Percentiles rank a stretch among this genome's conserved stretches.
These are phyloP conservation scores for Lasiosphaeriaceae sp. DNA, from an alignment of 495 filamentous ascomycete genomes.

Conservation along the genomic window DNA sequence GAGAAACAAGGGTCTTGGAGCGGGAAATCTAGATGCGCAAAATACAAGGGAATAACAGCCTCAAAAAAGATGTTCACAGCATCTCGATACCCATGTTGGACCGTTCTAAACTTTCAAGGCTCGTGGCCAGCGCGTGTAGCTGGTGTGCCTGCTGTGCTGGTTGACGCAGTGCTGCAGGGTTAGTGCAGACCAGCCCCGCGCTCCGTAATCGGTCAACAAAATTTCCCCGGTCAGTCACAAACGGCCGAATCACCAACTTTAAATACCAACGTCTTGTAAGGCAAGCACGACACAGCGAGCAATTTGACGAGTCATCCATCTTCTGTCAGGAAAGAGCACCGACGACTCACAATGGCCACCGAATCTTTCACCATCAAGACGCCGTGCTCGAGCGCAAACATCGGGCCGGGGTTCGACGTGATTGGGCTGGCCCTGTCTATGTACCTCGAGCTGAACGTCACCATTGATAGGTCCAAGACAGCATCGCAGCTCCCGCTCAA, in stretches of 20 bases:
- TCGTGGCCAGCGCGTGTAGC: too few relatives aligned
- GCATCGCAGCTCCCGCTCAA: conserved; percentile 65
- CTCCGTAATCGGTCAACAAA: conserved; percentile 19
- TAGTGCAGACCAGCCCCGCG: conserved; percentile 7
- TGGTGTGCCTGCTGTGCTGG: too few relatives aligned
- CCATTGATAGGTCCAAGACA: conserved; percentile 51
- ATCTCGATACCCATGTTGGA: too few relatives aligned
- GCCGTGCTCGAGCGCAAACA: conserved; percentile 93
- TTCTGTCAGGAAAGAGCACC: not conserved
- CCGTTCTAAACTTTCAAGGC: too few relatives aligned
- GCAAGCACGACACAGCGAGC: not conserved
- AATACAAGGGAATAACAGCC: too few relatives aligned
- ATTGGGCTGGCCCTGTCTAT: conserved; percentile 90
- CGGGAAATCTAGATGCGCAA: too few relatives aligned
- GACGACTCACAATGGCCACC: conserved; percentile 19
- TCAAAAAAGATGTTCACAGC: too few relatives aligned
- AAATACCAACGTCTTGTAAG: not conserved
- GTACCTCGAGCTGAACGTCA: conserved; percentile 80
- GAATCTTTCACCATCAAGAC: conserved; percentile 59
- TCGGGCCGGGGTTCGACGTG: conserved; percentile 95
- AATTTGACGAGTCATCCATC: not conserved
- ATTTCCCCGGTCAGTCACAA: too few relatives aligned
- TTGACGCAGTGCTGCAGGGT: too few relatives aligned
- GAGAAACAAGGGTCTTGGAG: too few relatives aligned
- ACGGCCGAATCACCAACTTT: too few relatives aligned